Base-by-base conservation (phyloP, 768 basidiomycete species). In the Kwoniella europaea region DNA sequence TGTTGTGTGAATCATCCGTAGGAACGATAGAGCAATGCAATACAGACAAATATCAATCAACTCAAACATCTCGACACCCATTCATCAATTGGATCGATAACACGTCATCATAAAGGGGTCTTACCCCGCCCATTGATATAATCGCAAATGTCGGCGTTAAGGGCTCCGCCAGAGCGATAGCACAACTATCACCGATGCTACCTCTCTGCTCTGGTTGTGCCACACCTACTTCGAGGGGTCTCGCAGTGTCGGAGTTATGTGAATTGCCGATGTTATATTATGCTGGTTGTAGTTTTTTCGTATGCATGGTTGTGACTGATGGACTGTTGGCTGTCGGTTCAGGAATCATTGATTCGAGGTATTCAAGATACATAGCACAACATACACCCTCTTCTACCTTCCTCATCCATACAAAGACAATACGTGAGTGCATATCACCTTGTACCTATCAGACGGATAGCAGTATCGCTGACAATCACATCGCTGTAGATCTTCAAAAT, bases 401-500 rank as follows among this genome's bases (percentile, higher is more conserved):
- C 60, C 61, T 63, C 60, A 71, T 50, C 64, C 64, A 57, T 68
- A 66, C 65, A 69, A 35, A 62, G 46, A 54, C 43, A 64, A 70
- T 56, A 64, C 63, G 68, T 70, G 60, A 70, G 68, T 70, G 20
- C 52, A 22, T 10, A 42, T 9, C 15, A 18, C 29, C n/a, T 10
- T 55, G n/a, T 9, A 43, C 13, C 18, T 35, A 58, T 61, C n/a
- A 22, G 35, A 22, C 27, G 12, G 20, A 53, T 56, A 52, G 35
- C 35, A 35, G 35, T 29, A 13, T 13, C 27, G 43, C 63, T 58
- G 41, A 65, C 54, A 42, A 27, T 20, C 2, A 20, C 35, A 59
- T n/a, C 13, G 41, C 24, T 52, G 15, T 54, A 70, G 68, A 70
- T 70, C 63, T 70, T 70, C 68, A 70, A 70, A 70, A 70, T 70